A percentile compares a stretch with the other conserved stretches of the same genome.
Evolutionary conservation across 1,284 basidiomycete genomes (phyloP).

Genomic region (Ustilago crameri): DNA sequence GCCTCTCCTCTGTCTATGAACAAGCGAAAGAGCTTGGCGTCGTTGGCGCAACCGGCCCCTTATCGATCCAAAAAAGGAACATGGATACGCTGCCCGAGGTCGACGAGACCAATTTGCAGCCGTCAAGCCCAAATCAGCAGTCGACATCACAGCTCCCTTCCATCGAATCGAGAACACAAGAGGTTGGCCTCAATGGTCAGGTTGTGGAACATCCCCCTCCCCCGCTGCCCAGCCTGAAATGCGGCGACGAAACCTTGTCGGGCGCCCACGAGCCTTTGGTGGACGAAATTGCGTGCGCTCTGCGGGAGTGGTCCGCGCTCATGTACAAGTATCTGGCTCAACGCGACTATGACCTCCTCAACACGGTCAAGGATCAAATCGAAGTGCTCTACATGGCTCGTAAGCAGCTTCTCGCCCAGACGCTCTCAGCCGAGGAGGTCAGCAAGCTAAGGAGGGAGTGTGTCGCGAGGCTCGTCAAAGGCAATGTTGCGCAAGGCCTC

Average conservation of each 20-base stretch:
- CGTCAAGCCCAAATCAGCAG: slow-evolving; percentile 38
- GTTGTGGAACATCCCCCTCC: slow-evolving; percentile 75
- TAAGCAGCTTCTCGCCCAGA: slow-evolving; percentile 85
- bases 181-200: slow-evolving; percentile 44
- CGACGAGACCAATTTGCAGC: slow-evolving; percentile 41
- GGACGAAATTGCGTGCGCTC: slow-evolving; percentile 94
- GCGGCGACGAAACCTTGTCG: slow-evolving; percentile 57
- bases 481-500: slow-evolving; percentile 89
- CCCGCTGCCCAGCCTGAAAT: slow-evolving; percentile 87
- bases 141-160: slow-evolving; percentile 12
- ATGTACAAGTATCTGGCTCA: slow-evolving; percentile 89
- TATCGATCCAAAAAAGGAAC: slow-evolving; percentile 30
- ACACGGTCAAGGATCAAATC: slow-evolving; percentile 86
- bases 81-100: slow-evolving; percentile 55
- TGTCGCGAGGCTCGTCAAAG: slow-evolving; percentile 85
- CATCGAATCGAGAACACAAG: slow-evolving; percentile 18
- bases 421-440: slow-evolving; percentile 87
- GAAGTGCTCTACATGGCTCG: slow-evolving; percentile 89
- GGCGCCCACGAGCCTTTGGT: slow-evolving; percentile 81
- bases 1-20: slow-evolving; percentile 76
- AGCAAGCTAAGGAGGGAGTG: slow-evolving; percentile 84
- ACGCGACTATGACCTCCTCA: slow-evolving; percentile 89
- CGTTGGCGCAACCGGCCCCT: slow-evolving; percentile 47
- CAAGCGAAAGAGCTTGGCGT: slow-evolving; percentile 55
- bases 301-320: slow-evolving; percentile 92